phyloP scores from a whole-genome alignment of 2,329 filamentous ascomycete genomes.

The Trichoderma harzianum region DNA sequence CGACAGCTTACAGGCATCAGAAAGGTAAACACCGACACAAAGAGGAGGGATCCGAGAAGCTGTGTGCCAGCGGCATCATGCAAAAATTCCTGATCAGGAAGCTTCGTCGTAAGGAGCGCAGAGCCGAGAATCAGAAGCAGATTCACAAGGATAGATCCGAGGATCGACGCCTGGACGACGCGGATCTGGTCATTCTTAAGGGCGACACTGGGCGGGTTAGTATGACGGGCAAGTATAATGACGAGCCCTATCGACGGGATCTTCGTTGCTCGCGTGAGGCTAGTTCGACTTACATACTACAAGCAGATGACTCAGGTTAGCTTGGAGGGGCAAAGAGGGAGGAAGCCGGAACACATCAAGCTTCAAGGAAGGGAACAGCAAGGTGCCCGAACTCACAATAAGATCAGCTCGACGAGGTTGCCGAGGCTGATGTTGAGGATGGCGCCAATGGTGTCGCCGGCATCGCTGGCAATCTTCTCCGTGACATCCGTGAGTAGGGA shows the following conservation, averaged over 20 bases:
- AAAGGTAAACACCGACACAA: conserved; percentile 39
- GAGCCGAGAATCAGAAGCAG: conserved; percentile 72
- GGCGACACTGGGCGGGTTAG: conserved; percentile 42
- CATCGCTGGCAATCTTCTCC: conserved; percentile 53
- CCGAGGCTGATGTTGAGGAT: conserved; percentile 61
- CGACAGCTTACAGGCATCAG: conserved; percentile 33
- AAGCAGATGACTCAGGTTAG: not conserved
- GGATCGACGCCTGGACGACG: conserved; percentile 71
- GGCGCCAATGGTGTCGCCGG: conserved; percentile 58
- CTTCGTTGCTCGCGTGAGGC: not conserved
- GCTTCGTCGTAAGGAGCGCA: conserved; percentile 67
- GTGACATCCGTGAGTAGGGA: conserved; percentile 57
- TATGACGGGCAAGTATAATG: not conserved
- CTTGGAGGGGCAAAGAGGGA: not conserved
- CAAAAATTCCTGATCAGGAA: conserved; percentile 63
- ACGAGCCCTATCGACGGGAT: not conserved
- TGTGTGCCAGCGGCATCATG: conserved; percentile 34
- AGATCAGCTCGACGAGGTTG: conserved; percentile 61
- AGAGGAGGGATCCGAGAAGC: conserved; percentile 35
- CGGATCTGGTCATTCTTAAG: conserved; percentile 60
- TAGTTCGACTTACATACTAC: conserved; percentile 9
- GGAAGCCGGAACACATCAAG: not conserved
- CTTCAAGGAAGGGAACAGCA: not conserved
- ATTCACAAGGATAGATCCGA: conserved; percentile 76
- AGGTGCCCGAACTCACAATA: conserved; percentile 42